Conservation (phyloP, 1,284 basidiomycete genomes). For the Melanopsichium pennsylvanicum region DNA sequence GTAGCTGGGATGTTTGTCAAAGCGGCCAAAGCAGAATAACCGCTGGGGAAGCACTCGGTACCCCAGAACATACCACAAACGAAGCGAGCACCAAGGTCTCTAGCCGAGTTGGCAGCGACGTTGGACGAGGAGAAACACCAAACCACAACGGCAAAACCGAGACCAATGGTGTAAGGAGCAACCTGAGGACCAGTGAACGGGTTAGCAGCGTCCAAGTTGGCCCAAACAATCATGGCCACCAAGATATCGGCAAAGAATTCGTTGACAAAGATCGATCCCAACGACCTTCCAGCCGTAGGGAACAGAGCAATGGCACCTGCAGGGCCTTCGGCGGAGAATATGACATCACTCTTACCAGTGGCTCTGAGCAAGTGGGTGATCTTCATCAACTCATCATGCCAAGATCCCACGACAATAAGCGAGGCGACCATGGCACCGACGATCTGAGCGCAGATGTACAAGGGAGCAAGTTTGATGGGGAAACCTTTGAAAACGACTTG, state of each 20-base stretch:
- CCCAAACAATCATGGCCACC: slow-evolving; percentile 54
- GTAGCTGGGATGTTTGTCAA: slow-evolving; percentile 56
- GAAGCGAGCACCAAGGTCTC: slow-evolving; percentile 50
- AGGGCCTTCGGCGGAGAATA: slow-evolving; percentile 51
- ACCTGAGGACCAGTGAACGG: slow-evolving; percentile 46
- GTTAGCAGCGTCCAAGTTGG: slow-evolving; percentile 53
- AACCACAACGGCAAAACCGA: slow-evolving; percentile 49
- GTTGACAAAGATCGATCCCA: slow-evolving; percentile 50
- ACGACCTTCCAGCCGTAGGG: slow-evolving; percentile 42
- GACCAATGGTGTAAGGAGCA: slow-evolving; percentile 54
- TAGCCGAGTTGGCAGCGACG: slow-evolving; percentile 53
- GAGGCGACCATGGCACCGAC: slow-evolving; percentile 48
- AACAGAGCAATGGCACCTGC: slow-evolving; percentile 54
- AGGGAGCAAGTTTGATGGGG: slow-evolving; percentile 47
- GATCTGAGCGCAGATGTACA: slow-evolving; percentile 52
- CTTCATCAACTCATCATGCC: slow-evolving; percentile 46
- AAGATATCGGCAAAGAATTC: slow-evolving; percentile 53
- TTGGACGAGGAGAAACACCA: slow-evolving; percentile 52
- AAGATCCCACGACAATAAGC: slow-evolving; percentile 45
- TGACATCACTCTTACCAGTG: slow-evolving; percentile 30
- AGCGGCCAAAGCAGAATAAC: slow-evolving; percentile 50
- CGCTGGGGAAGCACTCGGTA: slow-evolving; percentile 47
- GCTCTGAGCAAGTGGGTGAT: slow-evolving; percentile 32
- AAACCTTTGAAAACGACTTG: slow-evolving; percentile 58
- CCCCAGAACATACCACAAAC: slow-evolving; percentile 54